Evolutionary conservation across 306 rosid species (phyloP), one percentile per base, ranked within the genome.

Genomic region (Phaseolus lunatus): DNA sequence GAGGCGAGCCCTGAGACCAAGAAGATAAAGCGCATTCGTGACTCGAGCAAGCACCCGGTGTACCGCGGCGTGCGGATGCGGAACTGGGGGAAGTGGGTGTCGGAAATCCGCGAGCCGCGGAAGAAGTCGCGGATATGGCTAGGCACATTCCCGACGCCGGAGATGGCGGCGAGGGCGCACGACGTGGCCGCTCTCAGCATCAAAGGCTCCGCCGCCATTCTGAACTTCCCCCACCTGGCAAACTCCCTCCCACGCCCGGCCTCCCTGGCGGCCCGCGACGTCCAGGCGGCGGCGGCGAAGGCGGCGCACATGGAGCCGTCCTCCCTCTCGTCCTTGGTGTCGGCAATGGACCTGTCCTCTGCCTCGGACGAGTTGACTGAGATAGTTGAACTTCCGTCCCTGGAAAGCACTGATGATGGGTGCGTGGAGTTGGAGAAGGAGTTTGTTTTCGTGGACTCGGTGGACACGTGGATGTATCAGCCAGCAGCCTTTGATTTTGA

Each of bases 71-170:
- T 96, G 1, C 87, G 99, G 0, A 96, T 91, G 99, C 61, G 99
- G 1, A 93, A 80, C 24, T 96, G 99, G 99, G 99, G 99, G 0
- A 96, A 96, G 82, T 96, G 99, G 99, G 99, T 96, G 11, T 96
- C 99, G 0, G 99, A 96, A 86, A 96, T 96, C 72, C 90, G 99
- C 0, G 98, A 96, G 86, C 99, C 99, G 0, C 76, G 93, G 2
- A 96, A 96, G 88, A 96, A 96, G 75, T 96, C 99, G 0, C 91
- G 99, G 73, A 96, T 96, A 88, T 96, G 99, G 99, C 86, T 96
- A 0, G 99, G 99, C 1, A 96, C 99, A 59, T 96, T 91, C 57
- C 88, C 93, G 0, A 89, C 89, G 0, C 94, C 98, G 0, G 98
- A 96, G 81, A 96, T 96, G 99, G 99, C 99, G 0, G 99, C 99